phyloP scores from a whole-genome alignment of 2,329 filamentous ascomycete genomes.

The Septoria linicola region DNA sequence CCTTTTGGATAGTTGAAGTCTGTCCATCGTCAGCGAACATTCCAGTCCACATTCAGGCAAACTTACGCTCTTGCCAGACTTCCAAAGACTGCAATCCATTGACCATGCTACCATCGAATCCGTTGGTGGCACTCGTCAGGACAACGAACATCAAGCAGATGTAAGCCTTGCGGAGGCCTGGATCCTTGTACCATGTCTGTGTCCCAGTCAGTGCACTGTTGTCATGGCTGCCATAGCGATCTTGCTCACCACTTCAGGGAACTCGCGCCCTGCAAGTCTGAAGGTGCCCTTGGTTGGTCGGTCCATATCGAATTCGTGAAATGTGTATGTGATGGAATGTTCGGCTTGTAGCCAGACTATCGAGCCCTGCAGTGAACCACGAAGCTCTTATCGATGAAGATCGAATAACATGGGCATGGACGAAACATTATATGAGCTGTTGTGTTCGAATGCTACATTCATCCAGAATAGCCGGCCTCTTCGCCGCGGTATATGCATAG shows the following conservation, averaged over 20 bases:
- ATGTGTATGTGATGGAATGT: background rate
- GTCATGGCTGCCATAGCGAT: background rate
- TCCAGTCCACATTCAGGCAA: background rate
- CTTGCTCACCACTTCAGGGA: constrained; percentile 30
- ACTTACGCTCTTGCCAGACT: constrained; percentile 46
- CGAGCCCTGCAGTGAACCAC: background rate
- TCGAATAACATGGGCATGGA: background rate
- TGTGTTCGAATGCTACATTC: constrained; percentile 7
- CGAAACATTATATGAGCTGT: constrained; percentile 13
- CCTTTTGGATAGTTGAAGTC: constrained; percentile 37
- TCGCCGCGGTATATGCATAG: constrained; percentile 4
- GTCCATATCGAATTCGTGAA: constrained; percentile 29
- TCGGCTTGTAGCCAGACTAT: background rate
- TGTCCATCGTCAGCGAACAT: background rate
- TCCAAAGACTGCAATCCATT: constrained; percentile 51
- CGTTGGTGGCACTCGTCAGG: constrained; percentile 44
- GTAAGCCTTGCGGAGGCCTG: constrained; percentile 36
- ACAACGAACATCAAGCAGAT: constrained; percentile 38
- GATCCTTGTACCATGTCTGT: constrained; percentile 36
- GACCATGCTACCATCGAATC: constrained; percentile 54
- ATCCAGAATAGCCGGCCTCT: constrained; percentile 15
- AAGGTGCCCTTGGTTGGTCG: constrained; percentile 37
- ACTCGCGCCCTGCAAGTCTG: constrained; percentile 34
- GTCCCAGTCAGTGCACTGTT: background rate
- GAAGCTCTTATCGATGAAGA: constrained; percentile 1